A percentile compares a stretch with the other conserved stretches of the same genome.
Conservation (phyloP, 148 eudicot genomes). For the Rhododendron henanense region DNA sequence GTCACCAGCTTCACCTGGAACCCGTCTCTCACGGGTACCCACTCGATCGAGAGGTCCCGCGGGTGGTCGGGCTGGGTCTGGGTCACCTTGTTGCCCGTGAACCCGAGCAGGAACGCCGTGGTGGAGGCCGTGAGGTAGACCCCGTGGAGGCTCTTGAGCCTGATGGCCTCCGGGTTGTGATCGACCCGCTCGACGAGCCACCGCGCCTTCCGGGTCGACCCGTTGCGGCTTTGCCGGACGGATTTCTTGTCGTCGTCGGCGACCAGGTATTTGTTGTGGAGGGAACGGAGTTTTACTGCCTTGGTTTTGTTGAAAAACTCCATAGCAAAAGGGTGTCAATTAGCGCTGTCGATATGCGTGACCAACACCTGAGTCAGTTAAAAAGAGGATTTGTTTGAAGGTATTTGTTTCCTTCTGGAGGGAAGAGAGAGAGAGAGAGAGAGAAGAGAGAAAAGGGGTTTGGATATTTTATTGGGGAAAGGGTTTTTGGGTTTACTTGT, state of each 20-base stretch:
- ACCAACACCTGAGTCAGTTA: not conserved
- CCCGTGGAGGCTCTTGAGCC: constrained; percentile 45
- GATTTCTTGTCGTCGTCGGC: constrained; percentile 54
- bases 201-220: constrained; percentile 34
- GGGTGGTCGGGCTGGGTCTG: constrained; percentile 34
- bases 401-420: not conserved
- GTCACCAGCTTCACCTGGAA: constrained; percentile 46
- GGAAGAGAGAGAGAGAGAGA: no score
- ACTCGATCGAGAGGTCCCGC: constrained; percentile 33
- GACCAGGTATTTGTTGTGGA: constrained; percentile 55
- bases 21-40: constrained; percentile 76
- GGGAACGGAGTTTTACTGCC: constrained; percentile 56
- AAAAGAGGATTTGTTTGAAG: not conserved
- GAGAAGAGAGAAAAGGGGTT: not conserved
- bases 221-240: constrained; percentile 62
- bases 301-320: constrained; percentile 49
- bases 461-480: not conserved
- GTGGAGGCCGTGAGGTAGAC: constrained; percentile 60
- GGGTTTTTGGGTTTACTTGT: not conserved
- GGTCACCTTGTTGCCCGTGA: constrained; percentile 56
- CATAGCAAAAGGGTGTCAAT: constrained; percentile 15
- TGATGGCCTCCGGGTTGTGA: constrained; percentile 28
- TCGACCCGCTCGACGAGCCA: constrained; percentile 67
- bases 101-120: constrained; percentile 53
- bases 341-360: no score